Base-by-base conservation (phyloP, 768 basidiomycete species). In the Candolleomyces efflorescens region DNA sequence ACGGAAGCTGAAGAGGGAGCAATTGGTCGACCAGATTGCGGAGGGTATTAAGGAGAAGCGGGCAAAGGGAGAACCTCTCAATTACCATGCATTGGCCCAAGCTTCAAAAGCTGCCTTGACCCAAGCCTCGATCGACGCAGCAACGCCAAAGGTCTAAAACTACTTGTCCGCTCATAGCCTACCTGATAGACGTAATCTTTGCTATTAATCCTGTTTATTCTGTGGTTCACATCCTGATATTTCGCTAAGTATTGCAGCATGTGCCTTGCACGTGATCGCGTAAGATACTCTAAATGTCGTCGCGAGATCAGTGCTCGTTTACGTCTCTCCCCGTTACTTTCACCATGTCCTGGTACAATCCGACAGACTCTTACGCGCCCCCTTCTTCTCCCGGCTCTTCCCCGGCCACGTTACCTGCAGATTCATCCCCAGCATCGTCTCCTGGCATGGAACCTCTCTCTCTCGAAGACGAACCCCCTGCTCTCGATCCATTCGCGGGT, bases 401-500 rank as follows among this genome's bases (percentile, higher is more conserved):
- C 66, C 74, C 7, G 59, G 62, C 24, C 36, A 62, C 17, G 60
- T 65, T 37, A 70, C 65, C 58, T 45, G 60, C 63, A 6, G 73
- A 73, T 52, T 77, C 77, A 10, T 84, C 83, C 1, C 80, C 84
- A 0, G 73, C 79, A 10, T 80, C 82, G 0, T 83, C 83, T 24
- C 82, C 83, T 5, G 53, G 60, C 6, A 63, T 70, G 0, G 75
- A 70, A 2, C 66, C 74, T 17, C 46, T 62, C 11, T 39, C 59
- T 6, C 62, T 67, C n/a, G 57, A 65, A 53, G 50, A 38, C 3
- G 60, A 64, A 17, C 53, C 58, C 3, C 59, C 55, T 27, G 47
- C 65, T 59, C 60, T 59, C 26, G 59, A 88, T 62, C 86, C 85
- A 0, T 82, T 85, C 54, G 82, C 87, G 12, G 87, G 78, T 0